Percentiles rank a stretch among this genome's conserved stretches.
phyloP scores from a whole-genome alignment of 495 filamentous ascomycete genomes.

The Penicillium fimorum region DNA sequence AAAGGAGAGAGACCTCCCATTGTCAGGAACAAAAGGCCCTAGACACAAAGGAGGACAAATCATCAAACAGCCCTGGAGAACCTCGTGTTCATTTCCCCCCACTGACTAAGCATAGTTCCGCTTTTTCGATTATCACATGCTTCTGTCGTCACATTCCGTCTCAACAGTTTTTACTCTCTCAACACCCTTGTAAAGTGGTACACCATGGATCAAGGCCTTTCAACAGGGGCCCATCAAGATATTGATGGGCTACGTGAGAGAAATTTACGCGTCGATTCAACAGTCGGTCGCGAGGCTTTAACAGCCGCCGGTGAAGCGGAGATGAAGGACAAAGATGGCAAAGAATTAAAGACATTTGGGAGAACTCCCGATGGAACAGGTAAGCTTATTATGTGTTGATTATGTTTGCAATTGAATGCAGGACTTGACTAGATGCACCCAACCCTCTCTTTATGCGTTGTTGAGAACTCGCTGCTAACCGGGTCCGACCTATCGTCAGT shows the following conservation, averaged over 20 bases:
- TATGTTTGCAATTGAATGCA: background rate
- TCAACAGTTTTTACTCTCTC: constrained; percentile 22
- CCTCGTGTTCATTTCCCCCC: constrained; percentile 6
- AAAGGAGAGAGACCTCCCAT: background rate
- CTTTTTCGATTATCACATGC: constrained; percentile 36
- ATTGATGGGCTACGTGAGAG: constrained; percentile 49
- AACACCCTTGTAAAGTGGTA: constrained; percentile 11
- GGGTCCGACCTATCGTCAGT: constrained; percentile 51
- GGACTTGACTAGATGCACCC: background rate
- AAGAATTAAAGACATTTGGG: constrained; percentile 77
- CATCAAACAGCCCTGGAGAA: background rate
- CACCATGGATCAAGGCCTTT: constrained; percentile 46
- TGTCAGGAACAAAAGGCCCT: background rate
- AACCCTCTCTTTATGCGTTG: constrained; percentile 5
- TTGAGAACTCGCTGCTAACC: constrained; percentile 19
- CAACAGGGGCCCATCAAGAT: constrained; percentile 43
- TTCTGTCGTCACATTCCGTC: constrained; percentile 23
- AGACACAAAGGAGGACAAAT: background rate
- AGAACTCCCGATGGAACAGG: constrained; percentile 86
- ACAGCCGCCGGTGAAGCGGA: constrained; percentile 38
- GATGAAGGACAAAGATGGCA: constrained; percentile 44
- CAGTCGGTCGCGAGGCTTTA: constrained; percentile 35
- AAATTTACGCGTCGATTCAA: constrained; percentile 36
- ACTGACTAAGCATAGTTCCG: constrained; percentile 21
- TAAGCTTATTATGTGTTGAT: constrained; percentile 44